Percentiles rank a stretch among this genome's conserved stretches.
phyloP scores from a whole-genome alignment of 139 green algal genomes.

The Micromonas pusilla region DNA sequence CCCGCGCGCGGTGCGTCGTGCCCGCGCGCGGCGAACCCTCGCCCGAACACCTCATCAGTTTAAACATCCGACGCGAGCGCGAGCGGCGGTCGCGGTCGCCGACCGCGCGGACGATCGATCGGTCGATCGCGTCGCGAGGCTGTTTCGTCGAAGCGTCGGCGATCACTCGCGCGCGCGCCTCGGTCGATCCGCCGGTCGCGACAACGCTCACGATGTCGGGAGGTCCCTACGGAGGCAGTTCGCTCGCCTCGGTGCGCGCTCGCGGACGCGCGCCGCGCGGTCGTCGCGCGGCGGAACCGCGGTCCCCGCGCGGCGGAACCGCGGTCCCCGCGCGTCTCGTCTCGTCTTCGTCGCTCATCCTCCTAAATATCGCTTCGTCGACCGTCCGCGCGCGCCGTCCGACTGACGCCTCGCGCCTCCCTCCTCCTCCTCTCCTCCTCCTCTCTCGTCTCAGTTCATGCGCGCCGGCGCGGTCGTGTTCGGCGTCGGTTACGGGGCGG shows the following conservation, averaged over 20 bases:
- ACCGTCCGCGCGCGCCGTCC: too few relatives aligned
- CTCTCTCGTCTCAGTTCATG: neutral
- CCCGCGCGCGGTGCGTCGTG: neutral
- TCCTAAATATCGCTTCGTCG: neutral
- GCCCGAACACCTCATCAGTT: neutral
- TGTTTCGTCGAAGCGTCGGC: too few relatives aligned
- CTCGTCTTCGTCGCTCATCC: neutral
- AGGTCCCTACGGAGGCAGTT: neutral
- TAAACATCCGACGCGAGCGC: neutral
- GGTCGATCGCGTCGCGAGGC: neutral
- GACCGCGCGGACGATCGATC: neutral
- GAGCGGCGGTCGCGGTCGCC: too few relatives aligned
- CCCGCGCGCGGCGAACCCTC: too few relatives aligned
- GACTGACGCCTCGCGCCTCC: neutral
- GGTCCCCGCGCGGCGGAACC: too few relatives aligned
- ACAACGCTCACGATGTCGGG: neutral
- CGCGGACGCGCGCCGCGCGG: too few relatives aligned
- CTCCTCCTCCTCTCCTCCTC: neutral
- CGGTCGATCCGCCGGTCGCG: too few relatives aligned
- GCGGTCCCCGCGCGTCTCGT: too few relatives aligned
- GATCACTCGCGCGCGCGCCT: too few relatives aligned
- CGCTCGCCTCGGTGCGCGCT: neutral
- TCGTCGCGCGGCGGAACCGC: too few relatives aligned
- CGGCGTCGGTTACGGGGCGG: conserved; percentile 16
- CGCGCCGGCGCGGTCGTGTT: conserved; percentile 5